These are phyloP conservation scores for Gnomoniopsis sp. DNA, from an alignment of 2,329 filamentous ascomycete species.

Conservation along the genomic window DNA sequence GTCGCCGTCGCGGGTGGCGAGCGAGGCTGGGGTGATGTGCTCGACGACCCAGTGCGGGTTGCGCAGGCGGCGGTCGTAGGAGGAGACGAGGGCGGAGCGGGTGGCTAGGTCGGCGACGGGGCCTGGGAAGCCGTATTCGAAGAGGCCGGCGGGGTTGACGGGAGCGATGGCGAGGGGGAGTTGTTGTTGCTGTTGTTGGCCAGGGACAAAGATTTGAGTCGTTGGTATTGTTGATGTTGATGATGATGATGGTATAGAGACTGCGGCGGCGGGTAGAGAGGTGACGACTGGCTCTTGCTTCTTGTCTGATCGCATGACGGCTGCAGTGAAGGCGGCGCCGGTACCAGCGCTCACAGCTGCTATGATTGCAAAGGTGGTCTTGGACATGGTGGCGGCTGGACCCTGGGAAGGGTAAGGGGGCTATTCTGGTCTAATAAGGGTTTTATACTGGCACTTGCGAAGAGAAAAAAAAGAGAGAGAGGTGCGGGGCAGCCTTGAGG, in stretches of 20 bases:
- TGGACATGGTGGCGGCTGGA: constrained; percentile 64
- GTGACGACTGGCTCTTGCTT: constrained; percentile 33
- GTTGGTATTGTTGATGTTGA: constrained; percentile 47
- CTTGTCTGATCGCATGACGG: constrained; percentile 52
- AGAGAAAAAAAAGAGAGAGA: no score
- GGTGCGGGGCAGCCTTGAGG: not conserved
- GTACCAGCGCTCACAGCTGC: constrained; percentile 73
- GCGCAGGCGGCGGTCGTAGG: constrained; percentile 83
- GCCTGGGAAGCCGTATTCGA: constrained; percentile 89
- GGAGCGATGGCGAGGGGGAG: constrained; percentile 34
- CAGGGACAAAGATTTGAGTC: constrained; percentile 48
- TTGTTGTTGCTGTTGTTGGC: constrained; percentile 15
- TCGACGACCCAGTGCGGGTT: constrained; percentile 96
- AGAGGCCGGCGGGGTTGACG: constrained; percentile 72
- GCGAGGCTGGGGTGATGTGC: constrained; percentile 88
- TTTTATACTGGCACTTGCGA: constrained; percentile 16
- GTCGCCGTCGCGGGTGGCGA: constrained; percentile 72
- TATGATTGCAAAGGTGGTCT: constrained; percentile 71
- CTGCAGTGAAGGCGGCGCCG: constrained; percentile 70
- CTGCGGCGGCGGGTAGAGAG: constrained; percentile 31
- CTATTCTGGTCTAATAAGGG: not conserved
- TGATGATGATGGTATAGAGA: constrained; percentile 25
- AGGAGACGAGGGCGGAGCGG: constrained; percentile 74
- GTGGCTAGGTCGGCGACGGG: constrained; percentile 79
- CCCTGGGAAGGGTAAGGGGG: not conserved